These are phyloP conservation scores for Aegilops umbellulata DNA, from an alignment of 176 grass and related monocot species.

Conservation along the genomic window DNA sequence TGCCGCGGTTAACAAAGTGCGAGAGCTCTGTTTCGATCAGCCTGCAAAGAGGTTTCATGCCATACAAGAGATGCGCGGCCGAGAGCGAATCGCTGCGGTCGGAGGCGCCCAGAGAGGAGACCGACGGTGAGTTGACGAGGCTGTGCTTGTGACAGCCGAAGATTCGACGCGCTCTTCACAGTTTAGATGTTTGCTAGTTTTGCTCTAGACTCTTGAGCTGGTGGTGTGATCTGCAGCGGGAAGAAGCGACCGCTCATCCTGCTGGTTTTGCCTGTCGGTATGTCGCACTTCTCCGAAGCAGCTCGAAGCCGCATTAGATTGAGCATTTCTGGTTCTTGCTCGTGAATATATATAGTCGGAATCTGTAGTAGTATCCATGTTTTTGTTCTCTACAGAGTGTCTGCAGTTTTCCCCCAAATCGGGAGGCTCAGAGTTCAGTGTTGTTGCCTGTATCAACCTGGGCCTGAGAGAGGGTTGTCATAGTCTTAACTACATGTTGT, in stretches of 20 bases:
- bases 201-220: slow-evolving; percentile 44
- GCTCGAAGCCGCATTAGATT: slow-evolving; percentile 8
- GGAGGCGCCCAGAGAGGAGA: slow-evolving; percentile 28
- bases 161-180: neutral
- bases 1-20: slow-evolving; percentile 20
- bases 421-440: slow-evolving; percentile 10
- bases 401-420: slow-evolving; percentile 25
- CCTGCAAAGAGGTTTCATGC: slow-evolving; percentile 54
- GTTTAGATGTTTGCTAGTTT: slow-evolving; percentile 39
- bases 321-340: slow-evolving; percentile 31
- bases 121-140: slow-evolving; percentile 57
- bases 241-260: neutral
- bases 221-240: slow-evolving; percentile 12
- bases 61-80: slow-evolving; percentile 53
- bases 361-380: slow-evolving; percentile 13
- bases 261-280: slow-evolving; percentile 21
- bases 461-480: neutral
- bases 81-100: slow-evolving; percentile 43
- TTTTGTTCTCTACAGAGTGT: slow-evolving; percentile 8
- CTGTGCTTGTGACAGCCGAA: slow-evolving; percentile 62
- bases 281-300: slow-evolving; percentile 16
- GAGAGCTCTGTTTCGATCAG: slow-evolving; percentile 29
- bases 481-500: slow-evolving; percentile 36
- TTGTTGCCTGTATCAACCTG: slow-evolving; percentile 25
- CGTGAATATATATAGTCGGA: slow-evolving; percentile 23